Conservation (phyloP, 495 filamentous ascomycete genomes). For the Podospora conica region DNA sequence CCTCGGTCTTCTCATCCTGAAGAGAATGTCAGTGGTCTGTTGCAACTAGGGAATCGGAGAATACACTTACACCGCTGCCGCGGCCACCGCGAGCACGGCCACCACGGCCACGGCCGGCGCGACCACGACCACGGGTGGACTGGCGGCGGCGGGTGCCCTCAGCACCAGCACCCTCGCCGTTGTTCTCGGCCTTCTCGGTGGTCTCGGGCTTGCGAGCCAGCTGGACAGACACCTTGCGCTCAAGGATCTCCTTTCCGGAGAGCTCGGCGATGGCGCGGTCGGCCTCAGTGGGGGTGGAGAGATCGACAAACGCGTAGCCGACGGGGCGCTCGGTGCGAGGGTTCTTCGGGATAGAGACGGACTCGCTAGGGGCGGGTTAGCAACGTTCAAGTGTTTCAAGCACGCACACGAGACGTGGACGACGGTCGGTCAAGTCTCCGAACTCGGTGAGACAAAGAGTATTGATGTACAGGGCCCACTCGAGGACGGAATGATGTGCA, state of each 20-base stretch:
- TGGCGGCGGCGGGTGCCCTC: constrained; percentile 75
- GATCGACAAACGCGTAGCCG: constrained; percentile 97
- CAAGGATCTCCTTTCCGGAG: constrained; percentile 91
- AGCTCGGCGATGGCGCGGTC: constrained; percentile 90
- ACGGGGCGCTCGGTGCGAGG: constrained; percentile 96
- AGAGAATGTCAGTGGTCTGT: constrained; percentile 3
- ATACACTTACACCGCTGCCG: constrained; percentile 53
- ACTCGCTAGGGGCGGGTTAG: constrained; percentile 62
- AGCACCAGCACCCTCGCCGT: constrained; percentile 56
- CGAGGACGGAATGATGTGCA: background rate
- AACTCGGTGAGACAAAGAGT: background rate
- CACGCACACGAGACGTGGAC: background rate
- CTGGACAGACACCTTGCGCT: constrained; percentile 98
- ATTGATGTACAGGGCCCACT: background rate
- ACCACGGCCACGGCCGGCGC: constrained; percentile 65
- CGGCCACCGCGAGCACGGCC: constrained; percentile 70
- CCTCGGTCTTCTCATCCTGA: constrained; percentile 45
- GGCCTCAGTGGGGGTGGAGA: constrained; percentile 88
- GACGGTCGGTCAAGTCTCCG: background rate
- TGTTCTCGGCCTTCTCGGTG: constrained; percentile 65
- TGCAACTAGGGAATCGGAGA: background rate
- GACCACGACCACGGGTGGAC: constrained; percentile 62
- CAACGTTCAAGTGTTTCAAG: background rate
- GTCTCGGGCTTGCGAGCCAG: constrained; percentile 95
- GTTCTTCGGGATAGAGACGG: constrained; percentile 96